Conservation (phyloP, 805 yeast species). For the Lipomyces yamadae region DNA sequence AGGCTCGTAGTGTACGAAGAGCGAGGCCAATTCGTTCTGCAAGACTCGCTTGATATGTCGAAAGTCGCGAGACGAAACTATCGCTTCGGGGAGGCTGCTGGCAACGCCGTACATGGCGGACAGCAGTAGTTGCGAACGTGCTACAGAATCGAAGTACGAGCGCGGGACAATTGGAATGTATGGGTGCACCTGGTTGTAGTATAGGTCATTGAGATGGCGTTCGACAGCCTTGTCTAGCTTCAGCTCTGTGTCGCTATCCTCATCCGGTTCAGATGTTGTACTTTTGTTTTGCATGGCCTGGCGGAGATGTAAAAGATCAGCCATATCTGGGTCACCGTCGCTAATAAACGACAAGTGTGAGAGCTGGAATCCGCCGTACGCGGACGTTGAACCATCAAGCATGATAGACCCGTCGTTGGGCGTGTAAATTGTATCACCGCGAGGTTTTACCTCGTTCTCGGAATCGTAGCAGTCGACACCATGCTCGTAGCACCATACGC, state of each 20-base stretch:
- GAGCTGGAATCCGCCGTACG: constrained; percentile 27
- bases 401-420: constrained; percentile 21
- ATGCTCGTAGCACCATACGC: constrained; percentile 29
- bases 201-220: constrained; percentile 15
- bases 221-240: constrained; percentile 22
- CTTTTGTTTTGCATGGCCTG: constrained; percentile 24
- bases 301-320: constrained; percentile 15
- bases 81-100: constrained; percentile 24
- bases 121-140: constrained; percentile 17
- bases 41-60: constrained; percentile 21
- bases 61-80: constrained; percentile 25
- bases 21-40: constrained; percentile 15
- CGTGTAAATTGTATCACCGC: constrained; percentile 5
- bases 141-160: constrained; percentile 14
- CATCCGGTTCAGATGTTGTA: constrained; percentile 15
- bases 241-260: constrained; percentile 21
- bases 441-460: constrained; percentile 21
- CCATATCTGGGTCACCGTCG: constrained; percentile 18
- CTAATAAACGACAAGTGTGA: constrained; percentile 21
- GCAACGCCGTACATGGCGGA: constrained; percentile 32
- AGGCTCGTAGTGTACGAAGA: constrained; percentile 15
- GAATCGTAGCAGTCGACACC: constrained; percentile 28
- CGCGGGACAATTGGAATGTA: constrained; percentile 31
- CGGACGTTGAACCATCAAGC: constrained; percentile 28
- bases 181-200: constrained; percentile 27